Conservation (phyloP, 1,284 basidiomycete genomes). For the Xerocomus amazonicus region DNA sequence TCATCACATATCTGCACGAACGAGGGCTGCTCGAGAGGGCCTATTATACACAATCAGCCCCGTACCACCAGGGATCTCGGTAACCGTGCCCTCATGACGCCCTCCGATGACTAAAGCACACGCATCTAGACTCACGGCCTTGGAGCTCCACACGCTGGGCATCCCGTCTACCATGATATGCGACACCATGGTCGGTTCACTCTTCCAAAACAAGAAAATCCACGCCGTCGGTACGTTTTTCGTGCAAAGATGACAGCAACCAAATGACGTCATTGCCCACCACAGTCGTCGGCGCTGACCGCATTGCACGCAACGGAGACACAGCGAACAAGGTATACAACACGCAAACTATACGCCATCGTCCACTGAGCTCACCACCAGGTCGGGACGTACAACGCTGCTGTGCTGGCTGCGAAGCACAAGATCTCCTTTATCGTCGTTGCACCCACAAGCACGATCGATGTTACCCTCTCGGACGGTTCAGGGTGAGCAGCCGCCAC, state of each 20-base stretch:
- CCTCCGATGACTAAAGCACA: background rate
- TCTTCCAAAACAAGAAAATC: constrained; percentile 83
- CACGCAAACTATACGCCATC: background rate
- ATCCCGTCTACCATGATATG: constrained; percentile 91
- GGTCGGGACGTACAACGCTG: constrained; percentile 90
- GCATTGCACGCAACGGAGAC: constrained; percentile 87
- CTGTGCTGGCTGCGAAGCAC: constrained; percentile 81
- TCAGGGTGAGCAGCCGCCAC: constrained; percentile 48
- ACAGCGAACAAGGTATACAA: constrained; percentile 84
- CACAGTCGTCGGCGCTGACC: constrained; percentile 77
- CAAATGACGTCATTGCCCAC: background rate
- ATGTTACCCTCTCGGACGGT: constrained; percentile 74
- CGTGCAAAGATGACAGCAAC: background rate
- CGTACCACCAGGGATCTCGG: constrained; percentile 90
- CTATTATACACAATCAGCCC: constrained; percentile 88
- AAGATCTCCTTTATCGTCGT: constrained; percentile 87
- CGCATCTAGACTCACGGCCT: constrained; percentile 66
- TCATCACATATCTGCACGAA: constrained; percentile 86
- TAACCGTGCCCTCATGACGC: constrained; percentile 21
- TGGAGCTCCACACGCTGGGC: constrained; percentile 78
- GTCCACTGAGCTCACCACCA: constrained; percentile 28
- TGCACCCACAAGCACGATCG: constrained; percentile 86
- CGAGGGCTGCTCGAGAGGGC: constrained; percentile 72
- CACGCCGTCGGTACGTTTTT: constrained; percentile 73
- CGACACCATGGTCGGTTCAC: constrained; percentile 91